Evolutionary conservation across 192 early-diverging fungal species (phyloP).

Genomic region (Glomus cerebriforme): DNA sequence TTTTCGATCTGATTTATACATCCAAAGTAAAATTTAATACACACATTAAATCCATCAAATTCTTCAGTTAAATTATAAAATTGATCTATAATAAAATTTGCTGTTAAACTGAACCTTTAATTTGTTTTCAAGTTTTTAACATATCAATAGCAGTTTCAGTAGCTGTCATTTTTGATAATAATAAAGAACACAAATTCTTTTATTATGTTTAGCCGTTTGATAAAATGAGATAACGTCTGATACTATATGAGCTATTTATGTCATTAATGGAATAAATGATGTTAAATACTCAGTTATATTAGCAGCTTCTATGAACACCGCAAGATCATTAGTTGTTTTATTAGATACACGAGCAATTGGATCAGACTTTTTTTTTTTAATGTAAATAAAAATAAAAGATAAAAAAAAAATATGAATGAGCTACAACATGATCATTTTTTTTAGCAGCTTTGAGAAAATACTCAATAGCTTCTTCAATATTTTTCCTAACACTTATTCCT

Average conservation of each 20-base stretch:
- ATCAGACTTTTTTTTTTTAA: background rate
- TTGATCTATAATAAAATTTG: conserved; percentile 15
- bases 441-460: too few relatives aligned
- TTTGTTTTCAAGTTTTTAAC: conserved; percentile 26
- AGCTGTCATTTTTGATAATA: background rate
- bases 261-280: conserved; percentile 31
- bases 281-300: background rate
- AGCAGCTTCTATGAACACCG: background rate
- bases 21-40: conserved; percentile 21
- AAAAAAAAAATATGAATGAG: too few relatives aligned
- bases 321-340: background rate
- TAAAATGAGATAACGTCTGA: conserved; percentile 17
- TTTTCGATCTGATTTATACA: conserved; percentile 26
- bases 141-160: conserved; percentile 19
- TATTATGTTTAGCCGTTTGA: conserved; percentile 32
- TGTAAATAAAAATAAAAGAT: too few relatives aligned
- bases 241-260: background rate
- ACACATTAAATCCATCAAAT: conserved; percentile 25
- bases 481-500: too few relatives aligned
- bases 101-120: conserved; percentile 15
- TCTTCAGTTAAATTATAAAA: conserved; percentile 21
- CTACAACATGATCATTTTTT: too few relatives aligned
- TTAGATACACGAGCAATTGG: background rate
- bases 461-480: too few relatives aligned
- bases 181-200: conserved; percentile 22